A percentile compares a stretch with the other conserved stretches of the same genome.
phyloP scores from a whole-genome alignment of 2,329 filamentous ascomycete species.

The Penicillium sclerotigenum region DNA sequence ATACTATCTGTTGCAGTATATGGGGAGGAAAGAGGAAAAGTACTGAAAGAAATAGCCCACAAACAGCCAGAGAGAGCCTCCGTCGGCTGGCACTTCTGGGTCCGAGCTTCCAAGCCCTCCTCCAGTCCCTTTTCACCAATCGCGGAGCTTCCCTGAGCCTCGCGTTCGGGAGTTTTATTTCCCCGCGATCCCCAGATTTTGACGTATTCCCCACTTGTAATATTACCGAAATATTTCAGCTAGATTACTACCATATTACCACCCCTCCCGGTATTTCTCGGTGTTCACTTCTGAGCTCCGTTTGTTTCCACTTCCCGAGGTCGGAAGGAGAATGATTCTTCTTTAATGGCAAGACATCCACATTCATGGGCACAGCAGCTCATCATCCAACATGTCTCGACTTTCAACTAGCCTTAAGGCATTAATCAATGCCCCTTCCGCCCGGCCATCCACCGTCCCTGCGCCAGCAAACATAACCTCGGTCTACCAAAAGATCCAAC shows the following conservation, averaged over 20 bases:
- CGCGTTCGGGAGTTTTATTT: background rate
- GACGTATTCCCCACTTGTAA: background rate
- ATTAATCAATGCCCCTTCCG: conserved; percentile 68
- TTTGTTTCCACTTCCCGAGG: background rate
- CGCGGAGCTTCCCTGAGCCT: background rate
- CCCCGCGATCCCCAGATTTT: conserved; percentile 15
- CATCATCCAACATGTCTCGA: conserved; percentile 61
- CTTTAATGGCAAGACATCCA: conserved; percentile 5
- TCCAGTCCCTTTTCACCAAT: background rate
- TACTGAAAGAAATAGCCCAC: background rate
- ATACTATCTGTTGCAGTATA: background rate
- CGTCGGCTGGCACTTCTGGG: conserved; percentile 5
- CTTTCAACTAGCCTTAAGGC: conserved; percentile 68
- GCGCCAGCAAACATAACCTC: conserved; percentile 62
- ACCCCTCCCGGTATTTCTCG: background rate
- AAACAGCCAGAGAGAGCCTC: background rate
- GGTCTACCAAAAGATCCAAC: conserved; percentile 63
- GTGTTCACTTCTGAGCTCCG: conserved; percentile 10
- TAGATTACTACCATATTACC: background rate
- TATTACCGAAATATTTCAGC: background rate
- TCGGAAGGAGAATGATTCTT: conserved; percentile 3
- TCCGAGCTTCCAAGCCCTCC: background rate
- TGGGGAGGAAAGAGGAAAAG: background rate
- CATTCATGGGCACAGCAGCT: background rate
- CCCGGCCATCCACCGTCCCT: conserved; percentile 62